Base-by-base conservation (phyloP, 768 basidiomycete species). In the Kwoniella europaea region DNA sequence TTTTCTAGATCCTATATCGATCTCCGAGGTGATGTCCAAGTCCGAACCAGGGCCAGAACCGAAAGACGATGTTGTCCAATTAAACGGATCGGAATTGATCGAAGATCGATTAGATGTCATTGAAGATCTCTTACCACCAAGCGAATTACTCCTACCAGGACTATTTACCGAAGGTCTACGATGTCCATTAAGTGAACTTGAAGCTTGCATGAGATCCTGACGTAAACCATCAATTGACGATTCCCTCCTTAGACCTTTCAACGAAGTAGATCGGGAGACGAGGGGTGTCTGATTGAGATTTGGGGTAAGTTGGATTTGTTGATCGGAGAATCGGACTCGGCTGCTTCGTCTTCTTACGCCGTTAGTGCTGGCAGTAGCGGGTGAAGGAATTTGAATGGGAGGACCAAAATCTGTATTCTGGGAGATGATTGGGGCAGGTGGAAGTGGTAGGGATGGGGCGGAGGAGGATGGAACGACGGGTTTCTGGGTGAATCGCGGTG, bases 321-420 rank as follows among this genome's bases (percentile, higher is more conserved):
- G 68, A 29, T 70, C 68, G 13, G 68, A 70, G 42, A 70, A 70
- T 29, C 68, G 62, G 6, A 70, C 68, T 53, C 68, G 55, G 35
- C 68, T 70, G 29, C 63, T 64, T 27, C 68, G 55, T 53, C 68
- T 43, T 24, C 68, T 27, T 5, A 65, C 20, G 10, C 29, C 43
- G 6, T 56, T 35, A 18, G 42, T 52, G 27, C 29, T 10, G 6
- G 65, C 12, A 20, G 46, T 42, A 35, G 68, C 10, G 16, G 56
- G 55, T 20, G 62, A 50, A 18, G 68, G 46, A 3, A 69, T 10
- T 12, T 27, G 16, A 7, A 61, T 61, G 5, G 53, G 24, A 10
- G 68, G 68, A 20, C 62, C 68, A 22, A 65, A 70, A 29, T 70
- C 68, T 12, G 65, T 55, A 24, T 67, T 59, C 22, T 42, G 41